A percentile compares a stretch with the other conserved stretches of the same genome.
These are phyloP conservation scores for Sclerotinia minor DNA, from an alignment of 2,329 filamentous ascomycete genomes.

Conservation along the genomic window DNA sequence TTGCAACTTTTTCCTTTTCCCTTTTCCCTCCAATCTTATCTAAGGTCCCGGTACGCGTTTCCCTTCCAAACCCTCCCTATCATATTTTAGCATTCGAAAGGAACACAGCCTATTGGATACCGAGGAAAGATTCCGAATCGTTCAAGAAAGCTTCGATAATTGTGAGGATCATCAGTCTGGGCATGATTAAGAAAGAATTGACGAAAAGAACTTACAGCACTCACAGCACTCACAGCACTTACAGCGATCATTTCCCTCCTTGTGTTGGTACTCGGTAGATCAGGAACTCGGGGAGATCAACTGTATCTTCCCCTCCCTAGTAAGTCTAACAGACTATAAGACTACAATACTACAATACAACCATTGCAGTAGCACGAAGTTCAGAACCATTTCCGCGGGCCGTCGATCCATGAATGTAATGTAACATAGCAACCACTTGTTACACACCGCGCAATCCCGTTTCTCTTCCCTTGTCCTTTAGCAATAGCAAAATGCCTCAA, in stretches of 20 bases:
- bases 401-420: not conserved
- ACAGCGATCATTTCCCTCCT: not conserved
- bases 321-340: not conserved
- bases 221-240: too few relatives aligned
- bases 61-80: not conserved
- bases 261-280: not conserved
- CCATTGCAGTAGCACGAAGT: too few relatives aligned
- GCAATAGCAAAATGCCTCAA: not conserved
- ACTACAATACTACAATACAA: not conserved
- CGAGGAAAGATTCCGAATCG: not conserved
- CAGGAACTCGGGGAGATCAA: constrained; percentile 3
- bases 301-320: not conserved
- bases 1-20: too few relatives aligned
- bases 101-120: not conserved
- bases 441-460: not conserved
- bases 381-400: too few relatives aligned
- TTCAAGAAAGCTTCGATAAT: too few relatives aligned
- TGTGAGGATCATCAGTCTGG: not conserved
- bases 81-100: not conserved
- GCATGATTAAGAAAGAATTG: not conserved
- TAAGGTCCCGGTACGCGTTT: not conserved
- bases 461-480: too few relatives aligned
- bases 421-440: not conserved
- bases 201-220: not conserved
- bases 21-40: not conserved